Conservation (phyloP, 2,329 filamentous ascomycete species). For the Penicillium sp. region DNA sequence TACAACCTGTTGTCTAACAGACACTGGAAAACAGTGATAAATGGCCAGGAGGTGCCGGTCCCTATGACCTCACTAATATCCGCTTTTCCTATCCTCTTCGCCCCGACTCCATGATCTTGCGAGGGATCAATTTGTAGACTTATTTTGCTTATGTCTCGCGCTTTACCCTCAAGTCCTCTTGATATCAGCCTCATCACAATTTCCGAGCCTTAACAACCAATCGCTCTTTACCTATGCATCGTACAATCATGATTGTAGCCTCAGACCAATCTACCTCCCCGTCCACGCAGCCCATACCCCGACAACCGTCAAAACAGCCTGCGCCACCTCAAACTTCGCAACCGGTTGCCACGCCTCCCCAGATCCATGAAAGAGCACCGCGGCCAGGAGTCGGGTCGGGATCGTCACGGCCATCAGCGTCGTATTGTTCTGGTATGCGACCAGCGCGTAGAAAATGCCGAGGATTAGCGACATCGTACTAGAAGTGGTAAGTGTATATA, state of each 20-base stretch:
- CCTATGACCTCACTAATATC: slow-evolving; percentile 70
- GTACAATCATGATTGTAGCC: too few species aligned
- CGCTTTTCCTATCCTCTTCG: slow-evolving; percentile 94
- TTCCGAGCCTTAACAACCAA: too few species aligned
- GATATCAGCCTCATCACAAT: too few species aligned
- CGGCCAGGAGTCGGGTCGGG: neutral
- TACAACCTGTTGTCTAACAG: slow-evolving; percentile 78
- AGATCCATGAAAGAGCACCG: neutral
- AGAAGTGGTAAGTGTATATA: neutral
- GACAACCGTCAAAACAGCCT: too few species aligned
- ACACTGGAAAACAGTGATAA: slow-evolving; percentile 76
- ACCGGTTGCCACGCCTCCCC: neutral
- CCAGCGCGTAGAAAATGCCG: slow-evolving; percentile 1
- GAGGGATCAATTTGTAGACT: slow-evolving; percentile 61
- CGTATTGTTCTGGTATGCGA: slow-evolving; percentile 8
- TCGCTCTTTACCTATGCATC: too few species aligned
- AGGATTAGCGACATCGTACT: slow-evolving; percentile 1
- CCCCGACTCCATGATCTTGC: slow-evolving; percentile 85
- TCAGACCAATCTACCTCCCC: too few species aligned
- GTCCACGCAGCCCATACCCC: too few species aligned
- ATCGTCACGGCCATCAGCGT: slow-evolving; percentile 3
- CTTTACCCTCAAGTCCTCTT: too few species aligned
- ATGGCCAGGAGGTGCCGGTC: slow-evolving; percentile 66
- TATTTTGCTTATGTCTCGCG: too few species aligned
- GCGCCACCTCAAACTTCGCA: slow-evolving; percentile 1